Conservation (phyloP, 2,329 filamentous ascomycete species). For the Clarireedia paspali region DNA sequence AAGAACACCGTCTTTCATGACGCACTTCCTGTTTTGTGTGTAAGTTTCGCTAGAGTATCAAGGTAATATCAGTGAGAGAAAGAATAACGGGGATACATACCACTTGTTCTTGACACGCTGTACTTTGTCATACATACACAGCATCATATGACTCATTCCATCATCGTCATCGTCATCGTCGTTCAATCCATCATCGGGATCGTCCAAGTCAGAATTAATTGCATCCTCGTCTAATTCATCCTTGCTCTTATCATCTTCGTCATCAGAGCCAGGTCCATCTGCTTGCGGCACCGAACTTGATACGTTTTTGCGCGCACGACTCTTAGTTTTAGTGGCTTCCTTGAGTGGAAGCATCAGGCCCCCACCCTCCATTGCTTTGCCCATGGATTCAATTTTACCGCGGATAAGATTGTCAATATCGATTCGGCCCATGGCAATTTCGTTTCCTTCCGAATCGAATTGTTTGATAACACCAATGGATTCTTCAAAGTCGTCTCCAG, state of each 20-base stretch:
- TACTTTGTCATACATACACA: slow-evolving; percentile 99
- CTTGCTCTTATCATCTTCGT: slow-evolving; percentile 49
- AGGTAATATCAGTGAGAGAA: neutral
- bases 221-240: slow-evolving; percentile 76
- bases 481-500: slow-evolving; percentile 47
- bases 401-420: slow-evolving; percentile 65
- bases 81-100: slow-evolving; percentile 35
- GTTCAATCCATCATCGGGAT: slow-evolving; percentile 77
- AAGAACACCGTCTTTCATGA: slow-evolving; percentile 90
- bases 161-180: slow-evolving; percentile 87
- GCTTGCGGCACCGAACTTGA: slow-evolving; percentile 36
- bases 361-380: slow-evolving; percentile 64
- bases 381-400: slow-evolving; percentile 56
- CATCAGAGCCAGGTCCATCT: slow-evolving; percentile 51
- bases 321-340: slow-evolving; percentile 30
- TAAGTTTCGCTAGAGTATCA: neutral
- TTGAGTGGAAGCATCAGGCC: slow-evolving; percentile 66
- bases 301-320: slow-evolving; percentile 28
- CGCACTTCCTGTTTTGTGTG: slow-evolving; percentile 70
- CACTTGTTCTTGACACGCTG: slow-evolving; percentile 99
- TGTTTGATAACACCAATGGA: slow-evolving; percentile 52
- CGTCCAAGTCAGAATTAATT: slow-evolving; percentile 97
- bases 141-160: slow-evolving; percentile 79
- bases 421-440: slow-evolving; percentile 47
- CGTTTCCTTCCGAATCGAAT: slow-evolving; percentile 45